A percentile compares a stretch with the other conserved stretches of the same genome.
phyloP scores from a whole-genome alignment of 208 protist genomes.

The Trypanosoma boissoni region DNA sequence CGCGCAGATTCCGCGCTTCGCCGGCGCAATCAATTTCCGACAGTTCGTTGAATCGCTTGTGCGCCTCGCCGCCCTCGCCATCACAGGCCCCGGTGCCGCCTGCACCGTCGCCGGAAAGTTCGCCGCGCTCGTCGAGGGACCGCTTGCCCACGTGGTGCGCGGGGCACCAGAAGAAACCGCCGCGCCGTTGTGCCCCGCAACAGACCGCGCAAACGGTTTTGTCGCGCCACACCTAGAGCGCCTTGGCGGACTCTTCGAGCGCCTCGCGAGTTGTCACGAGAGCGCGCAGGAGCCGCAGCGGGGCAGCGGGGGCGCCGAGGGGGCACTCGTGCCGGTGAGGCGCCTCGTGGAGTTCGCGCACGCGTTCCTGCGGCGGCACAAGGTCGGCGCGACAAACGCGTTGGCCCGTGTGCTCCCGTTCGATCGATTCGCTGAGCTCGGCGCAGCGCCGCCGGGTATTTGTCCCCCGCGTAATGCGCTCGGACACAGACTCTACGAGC shows the following conservation, averaged over 20 bases:
- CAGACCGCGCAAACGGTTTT: not conserved
- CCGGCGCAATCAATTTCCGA: slow-evolving; percentile 67
- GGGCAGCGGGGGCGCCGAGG: slow-evolving; percentile 11
- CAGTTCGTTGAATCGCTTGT: slow-evolving; percentile 83
- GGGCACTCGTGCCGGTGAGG: slow-evolving; percentile 24
- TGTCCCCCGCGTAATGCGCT: slow-evolving; percentile 37
- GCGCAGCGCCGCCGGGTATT: slow-evolving; percentile 32
- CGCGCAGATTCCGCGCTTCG: slow-evolving; percentile 27
- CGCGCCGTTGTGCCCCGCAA: slow-evolving; percentile 51
- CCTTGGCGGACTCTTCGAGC: slow-evolving; percentile 21
- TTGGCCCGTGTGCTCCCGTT: slow-evolving; percentile 30
- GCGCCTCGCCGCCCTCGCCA: slow-evolving; percentile 51
- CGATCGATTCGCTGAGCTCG: slow-evolving; percentile 18
- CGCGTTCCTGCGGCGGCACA: slow-evolving; percentile 10
- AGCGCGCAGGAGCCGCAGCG: slow-evolving; percentile 24
- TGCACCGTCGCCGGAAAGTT: slow-evolving; percentile 39
- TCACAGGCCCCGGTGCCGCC: slow-evolving; percentile 35
- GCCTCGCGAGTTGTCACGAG: too few species aligned
- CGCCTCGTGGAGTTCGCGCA: slow-evolving; percentile 24
- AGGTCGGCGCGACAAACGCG: slow-evolving; percentile 17
- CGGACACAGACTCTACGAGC: slow-evolving; percentile 30
- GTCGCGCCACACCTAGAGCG: slow-evolving; percentile 7
- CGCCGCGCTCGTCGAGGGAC: slow-evolving; percentile 38
- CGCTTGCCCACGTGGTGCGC: slow-evolving; percentile 17
- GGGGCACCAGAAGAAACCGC: too few species aligned